Conservation (phyloP, 805 yeast species). For the Jamesozyma jinghongensis region DNA sequence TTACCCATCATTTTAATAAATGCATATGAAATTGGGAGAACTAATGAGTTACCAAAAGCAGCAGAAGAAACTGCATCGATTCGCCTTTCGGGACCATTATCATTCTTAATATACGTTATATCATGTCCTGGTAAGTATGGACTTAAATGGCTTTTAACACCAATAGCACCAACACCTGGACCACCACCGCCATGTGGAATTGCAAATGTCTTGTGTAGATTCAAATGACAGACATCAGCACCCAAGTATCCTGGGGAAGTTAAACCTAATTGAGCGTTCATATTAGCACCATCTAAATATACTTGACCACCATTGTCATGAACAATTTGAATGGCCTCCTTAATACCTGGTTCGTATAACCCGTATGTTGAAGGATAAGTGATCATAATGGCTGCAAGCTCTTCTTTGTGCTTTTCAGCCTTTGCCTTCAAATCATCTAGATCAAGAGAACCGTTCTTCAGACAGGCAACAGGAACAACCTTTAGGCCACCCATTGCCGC, state of each 20-base stretch:
- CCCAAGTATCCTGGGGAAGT: constrained; percentile 97
- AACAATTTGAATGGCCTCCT: constrained; percentile 73
- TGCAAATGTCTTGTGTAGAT: constrained; percentile 94
- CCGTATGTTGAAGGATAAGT: constrained; percentile 98
- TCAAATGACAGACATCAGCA: constrained; percentile 96
- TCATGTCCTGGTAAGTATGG: constrained; percentile 79
- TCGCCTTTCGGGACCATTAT: constrained; percentile 27
- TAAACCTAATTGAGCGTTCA: constrained; percentile 98
- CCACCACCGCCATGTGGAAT: constrained; percentile 99
- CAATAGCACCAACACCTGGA: constrained; percentile 97
- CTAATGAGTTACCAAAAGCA: constrained; percentile 92
- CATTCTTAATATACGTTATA: constrained; percentile 31
- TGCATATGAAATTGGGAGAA: constrained; percentile 87
- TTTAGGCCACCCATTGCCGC: constrained; percentile 96
- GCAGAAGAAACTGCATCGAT: constrained; percentile 83
- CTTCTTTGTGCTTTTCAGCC: constrained; percentile 57
- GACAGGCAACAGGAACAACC: constrained; percentile 87
- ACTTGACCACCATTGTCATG: constrained; percentile 91
- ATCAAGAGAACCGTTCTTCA: constrained; percentile 78
- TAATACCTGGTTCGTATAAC: constrained; percentile 85
- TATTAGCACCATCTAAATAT: constrained; percentile 96
- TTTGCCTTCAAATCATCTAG: constrained; percentile 63
- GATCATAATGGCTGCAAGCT: constrained; percentile 87
- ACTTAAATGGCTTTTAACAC: constrained; percentile 73
- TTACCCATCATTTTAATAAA: constrained; percentile 94